Base-by-base conservation (phyloP, 192 early-diverging fungal genomes). In the Coemansia sp. region DNA sequence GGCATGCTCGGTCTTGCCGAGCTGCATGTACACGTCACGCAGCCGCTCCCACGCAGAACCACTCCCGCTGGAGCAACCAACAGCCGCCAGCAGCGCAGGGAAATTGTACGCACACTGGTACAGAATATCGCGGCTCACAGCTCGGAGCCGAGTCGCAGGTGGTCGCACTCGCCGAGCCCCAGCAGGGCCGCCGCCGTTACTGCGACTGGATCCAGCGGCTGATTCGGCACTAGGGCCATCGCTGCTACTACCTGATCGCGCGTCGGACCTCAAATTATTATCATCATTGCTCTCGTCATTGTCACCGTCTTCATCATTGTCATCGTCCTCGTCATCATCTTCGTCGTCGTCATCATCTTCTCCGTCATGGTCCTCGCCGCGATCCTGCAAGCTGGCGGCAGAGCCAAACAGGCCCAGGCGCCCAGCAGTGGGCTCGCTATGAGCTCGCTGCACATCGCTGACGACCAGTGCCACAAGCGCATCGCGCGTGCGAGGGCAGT, bases 51-150 rank as follows among this genome's bases (percentile, higher is more conserved):
- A 86, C 29, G 75, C 74, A 16, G 18, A 11, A 46, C 49, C 29
- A n/a, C 38, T 12, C 12, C 55, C 31, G 55, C 55, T 57, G 3
- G 55, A 33, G 24, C 9, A 18, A 2, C 84, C 74, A 1, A 86
- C 55, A 31, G 75, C 67, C 0, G 74, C 70, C 2, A 83, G 62
- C 49, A 86, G 58, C 12, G 85, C 85, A 0, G 85, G 85, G 29
- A 86, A 80, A 61, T 86, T 86, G 68, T 64, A 86, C 3, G 80
- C 85, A 43, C 77, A 80, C 34, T 86, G 80, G 69, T 73, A 86
- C 29, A 83, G 46, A 10, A 82, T 62, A 13, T 82, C 85, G 50
- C 64, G 74, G 27, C 70, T 70, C 5, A 79, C 69, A 8, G 78
- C 75, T 16, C 70, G 70, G 38, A 36, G 29, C 11, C 31, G 64